Evolutionary conservation across 2,329 filamentous ascomycete genomes (phyloP), one percentile per base, ranked within the genome.

Genomic region (Penicillium sp.): DNA sequence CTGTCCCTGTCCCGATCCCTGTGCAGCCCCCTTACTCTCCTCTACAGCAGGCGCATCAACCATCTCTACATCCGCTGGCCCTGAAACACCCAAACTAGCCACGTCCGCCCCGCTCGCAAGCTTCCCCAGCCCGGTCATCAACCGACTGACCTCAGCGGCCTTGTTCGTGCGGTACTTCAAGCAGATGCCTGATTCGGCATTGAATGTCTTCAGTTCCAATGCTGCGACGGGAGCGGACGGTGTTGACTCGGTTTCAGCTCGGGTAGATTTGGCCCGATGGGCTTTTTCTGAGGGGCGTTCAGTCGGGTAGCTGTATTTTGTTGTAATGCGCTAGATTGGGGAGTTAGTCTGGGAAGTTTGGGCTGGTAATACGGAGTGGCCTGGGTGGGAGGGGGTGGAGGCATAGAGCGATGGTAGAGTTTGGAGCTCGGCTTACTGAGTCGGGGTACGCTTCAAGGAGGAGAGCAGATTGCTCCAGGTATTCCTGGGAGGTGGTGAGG

Each of bases 161-260:
- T 96, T 95, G 69, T 87, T 87, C 33, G 94, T 99, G 69, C 84
- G 82, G 79, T 96, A 97, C 76, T 96, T 95, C 58, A 99, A 81
- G 56, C 87, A 87, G 52, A 87, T 86, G 66, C 94, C 94, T 49
- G 86, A 88, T 39, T 77, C 78, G 0, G 94, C 88, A 71, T 96
- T 90, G 76, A 86, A 97, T 4, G 94, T 94, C 77, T 95, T 97
- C 56, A 99, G 77, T 4, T 85, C 87, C 47, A 99, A 85, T 50
- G 80, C 83, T 59, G 87, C 91, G 4, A 85, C 79, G 2, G 83
- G 76, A 50, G 80, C 24, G 41, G 41, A 26, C 7, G 18, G 16
- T 26, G 41, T 15, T 10, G 21, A 8, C 4, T 24, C 41, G 12
- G 18, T 21, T 28, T 42, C 24, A 21, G 39, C 21, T 5, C 24